phyloP scores from a whole-genome alignment of 805 yeast genomes.

The Yarrowia osloensis region DNA sequence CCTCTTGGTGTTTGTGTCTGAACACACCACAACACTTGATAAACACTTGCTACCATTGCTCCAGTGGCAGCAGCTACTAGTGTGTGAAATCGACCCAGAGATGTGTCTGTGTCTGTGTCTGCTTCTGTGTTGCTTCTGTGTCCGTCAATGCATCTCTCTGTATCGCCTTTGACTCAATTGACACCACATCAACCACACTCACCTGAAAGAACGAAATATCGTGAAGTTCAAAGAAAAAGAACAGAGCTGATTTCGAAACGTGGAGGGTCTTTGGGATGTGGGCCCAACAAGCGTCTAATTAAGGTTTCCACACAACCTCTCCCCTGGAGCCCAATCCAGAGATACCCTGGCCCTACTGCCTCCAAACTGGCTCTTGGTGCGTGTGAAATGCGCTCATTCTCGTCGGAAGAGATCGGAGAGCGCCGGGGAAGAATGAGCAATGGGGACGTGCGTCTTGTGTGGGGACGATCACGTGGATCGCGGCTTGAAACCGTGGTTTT shows the following conservation, averaged over 20 bases:
- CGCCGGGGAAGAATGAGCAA: not conserved
- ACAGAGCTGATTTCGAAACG: not conserved
- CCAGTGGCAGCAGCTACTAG: not conserved
- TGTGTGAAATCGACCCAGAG: not conserved
- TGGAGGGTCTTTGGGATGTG: not conserved
- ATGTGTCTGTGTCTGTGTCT: not conserved
- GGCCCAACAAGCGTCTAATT: not conserved
- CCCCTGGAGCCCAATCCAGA: too few species aligned
- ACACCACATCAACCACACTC: not conserved
- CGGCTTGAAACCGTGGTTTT: too few species aligned
- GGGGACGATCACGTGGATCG: not conserved
- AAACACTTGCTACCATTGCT: not conserved
- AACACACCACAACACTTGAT: not conserved
- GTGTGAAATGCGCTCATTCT: conserved; percentile 5
- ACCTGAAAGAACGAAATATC: conserved; percentile 26
- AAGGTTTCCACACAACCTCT: not conserved
- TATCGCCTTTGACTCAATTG: too few species aligned
- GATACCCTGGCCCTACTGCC: conserved; percentile 22
- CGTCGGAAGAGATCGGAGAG: conserved; percentile 6
- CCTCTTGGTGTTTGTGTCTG: too few species aligned
- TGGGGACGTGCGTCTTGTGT: not conserved
- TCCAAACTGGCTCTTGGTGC: not conserved
- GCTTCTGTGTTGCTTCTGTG: not conserved
- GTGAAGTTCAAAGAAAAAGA: conserved; percentile 1
- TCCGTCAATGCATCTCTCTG: too few species aligned